A percentile compares a stretch with the other conserved stretches of the same genome.
Evolutionary conservation across 2,329 filamentous ascomycete genomes (phyloP).

Genomic region (Sordariomycetes sp.): DNA sequence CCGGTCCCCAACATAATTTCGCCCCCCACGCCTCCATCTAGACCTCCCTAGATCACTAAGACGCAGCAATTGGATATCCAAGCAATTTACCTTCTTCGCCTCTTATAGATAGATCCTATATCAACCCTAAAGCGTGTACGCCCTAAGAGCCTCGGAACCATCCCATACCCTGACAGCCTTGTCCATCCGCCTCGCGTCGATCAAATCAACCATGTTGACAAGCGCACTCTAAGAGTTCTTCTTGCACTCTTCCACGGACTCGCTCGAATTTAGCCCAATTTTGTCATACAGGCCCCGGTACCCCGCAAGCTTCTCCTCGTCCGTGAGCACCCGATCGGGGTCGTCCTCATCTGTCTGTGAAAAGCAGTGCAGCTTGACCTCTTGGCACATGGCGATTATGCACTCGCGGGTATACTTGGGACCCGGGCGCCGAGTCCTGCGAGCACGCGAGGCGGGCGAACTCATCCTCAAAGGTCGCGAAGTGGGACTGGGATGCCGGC

Average conservation of each 20-base stretch:
- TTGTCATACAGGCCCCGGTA: slow-evolving; percentile 6
- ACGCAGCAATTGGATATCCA: too few relatives aligned
- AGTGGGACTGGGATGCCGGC: slow-evolving; percentile 16
- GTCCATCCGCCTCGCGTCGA: slow-evolving; percentile 14
- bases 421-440: slow-evolving; percentile 15
- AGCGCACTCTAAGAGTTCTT: slow-evolving; percentile 11
- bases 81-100: slow-evolving; percentile 13
- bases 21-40: too few relatives aligned
- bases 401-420: slow-evolving; percentile 15
- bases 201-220: slow-evolving; percentile 18
- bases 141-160: slow-evolving; percentile 12
- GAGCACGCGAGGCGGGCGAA: slow-evolving; percentile 17
- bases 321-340: slow-evolving; percentile 4
- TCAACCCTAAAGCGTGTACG: slow-evolving; percentile 12
- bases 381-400: slow-evolving; percentile 16
- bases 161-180: slow-evolving; percentile 13
- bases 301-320: slow-evolving; percentile 12
- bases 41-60: neutral
- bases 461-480: slow-evolving; percentile 16
- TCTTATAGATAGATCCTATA: slow-evolving; percentile 10
- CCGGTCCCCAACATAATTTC: too few relatives aligned
- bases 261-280: slow-evolving; percentile 10
- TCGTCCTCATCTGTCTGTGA: slow-evolving; percentile 7
- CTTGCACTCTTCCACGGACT: slow-evolving; percentile 11
- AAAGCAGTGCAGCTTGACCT: slow-evolving; percentile 16